Percentiles rank a stretch among this genome's conserved stretches.
These are phyloP conservation scores for Cutaneotrichosporon cavernicola DNA, from an alignment of 1,284 basidiomycete species.

Conservation along the genomic window DNA sequence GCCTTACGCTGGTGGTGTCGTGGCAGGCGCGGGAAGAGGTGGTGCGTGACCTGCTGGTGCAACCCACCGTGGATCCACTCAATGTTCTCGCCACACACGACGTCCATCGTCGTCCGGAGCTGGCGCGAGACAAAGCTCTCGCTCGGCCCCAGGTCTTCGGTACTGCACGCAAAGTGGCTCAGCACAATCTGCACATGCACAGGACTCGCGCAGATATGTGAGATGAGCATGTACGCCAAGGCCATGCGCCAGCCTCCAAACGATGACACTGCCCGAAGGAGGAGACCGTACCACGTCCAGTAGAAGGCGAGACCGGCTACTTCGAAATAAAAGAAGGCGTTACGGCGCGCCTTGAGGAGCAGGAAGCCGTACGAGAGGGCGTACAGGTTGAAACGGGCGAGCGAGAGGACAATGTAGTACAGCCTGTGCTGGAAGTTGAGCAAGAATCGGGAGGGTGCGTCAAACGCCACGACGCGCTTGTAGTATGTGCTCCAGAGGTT, in stretches of 20 bases:
- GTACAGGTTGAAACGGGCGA: slow-evolving; percentile 96
- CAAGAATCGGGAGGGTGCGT: slow-evolving; percentile 66
- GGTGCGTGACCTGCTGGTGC: slow-evolving; percentile 95
- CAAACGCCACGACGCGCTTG: slow-evolving; percentile 80
- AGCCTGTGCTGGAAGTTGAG: slow-evolving; percentile 83
- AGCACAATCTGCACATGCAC: slow-evolving; percentile 76
- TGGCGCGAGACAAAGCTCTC: slow-evolving; percentile 94
- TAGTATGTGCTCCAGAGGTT: slow-evolving; percentile 93
- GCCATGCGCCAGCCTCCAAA: slow-evolving; percentile 46
- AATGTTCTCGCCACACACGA: slow-evolving; percentile 77
- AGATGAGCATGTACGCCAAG: slow-evolving; percentile 57
- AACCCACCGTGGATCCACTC: slow-evolving; percentile 89
- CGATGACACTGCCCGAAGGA: slow-evolving; percentile 52
- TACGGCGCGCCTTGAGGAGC: slow-evolving; percentile 54
- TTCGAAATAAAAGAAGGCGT: slow-evolving; percentile 54
- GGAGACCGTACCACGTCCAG: slow-evolving; percentile 58
- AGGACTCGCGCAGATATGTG: slow-evolving; percentile 58
- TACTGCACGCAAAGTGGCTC: slow-evolving; percentile 96
- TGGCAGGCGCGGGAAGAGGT: slow-evolving; percentile 92
- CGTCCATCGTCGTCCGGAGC: slow-evolving; percentile 92
- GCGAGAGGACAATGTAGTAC: slow-evolving; percentile 87
- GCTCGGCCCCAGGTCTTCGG: slow-evolving; percentile 80
- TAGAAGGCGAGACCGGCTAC: slow-evolving; percentile 56
- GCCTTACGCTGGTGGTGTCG: slow-evolving; percentile 86
- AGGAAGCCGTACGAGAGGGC: slow-evolving; percentile 80